Evolutionary conservation across 2,329 filamentous ascomycete genomes (phyloP).

Genomic region (Immersiporthe knoxdaviesiana): DNA sequence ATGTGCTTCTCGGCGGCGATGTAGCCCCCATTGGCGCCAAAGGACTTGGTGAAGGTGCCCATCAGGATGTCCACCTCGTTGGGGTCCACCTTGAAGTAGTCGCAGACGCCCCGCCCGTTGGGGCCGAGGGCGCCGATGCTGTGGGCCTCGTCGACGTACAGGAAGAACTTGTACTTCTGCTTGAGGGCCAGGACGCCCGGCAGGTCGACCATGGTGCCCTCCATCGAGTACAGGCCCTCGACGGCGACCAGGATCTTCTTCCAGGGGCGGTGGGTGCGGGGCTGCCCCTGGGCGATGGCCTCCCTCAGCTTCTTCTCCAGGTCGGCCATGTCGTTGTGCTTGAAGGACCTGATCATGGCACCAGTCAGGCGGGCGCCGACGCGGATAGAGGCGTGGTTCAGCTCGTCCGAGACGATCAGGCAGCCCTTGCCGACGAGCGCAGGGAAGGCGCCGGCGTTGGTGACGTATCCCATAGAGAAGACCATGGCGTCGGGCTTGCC

Average conservation of each 20-base stretch:
- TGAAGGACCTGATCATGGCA: slow-evolving; percentile 94
- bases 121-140: slow-evolving; percentile 92
- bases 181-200: slow-evolving; percentile 85
- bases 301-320: slow-evolving; percentile 87
- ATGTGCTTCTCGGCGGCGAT: slow-evolving; percentile 86
- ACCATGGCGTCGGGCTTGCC: slow-evolving; percentile 95
- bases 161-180: slow-evolving; percentile 94
- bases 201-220: slow-evolving; percentile 98
- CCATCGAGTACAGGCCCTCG: slow-evolving; percentile 98
- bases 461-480: slow-evolving; percentile 98
- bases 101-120: slow-evolving; percentile 87
- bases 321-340: slow-evolving; percentile 93
- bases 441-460: slow-evolving; percentile 91
- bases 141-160: slow-evolving; percentile 96
- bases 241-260: slow-evolving; percentile 98
- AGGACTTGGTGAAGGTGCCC: slow-evolving; percentile 98
- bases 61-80: slow-evolving; percentile 91
- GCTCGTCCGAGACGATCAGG: slow-evolving; percentile 92
- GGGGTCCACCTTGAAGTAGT: slow-evolving; percentile 93
- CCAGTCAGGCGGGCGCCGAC: slow-evolving; percentile 92
- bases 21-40: slow-evolving; percentile 97
- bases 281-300: slow-evolving; percentile 93
- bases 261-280: slow-evolving; percentile 97
- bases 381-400: slow-evolving; percentile 97
- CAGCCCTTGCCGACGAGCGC: slow-evolving; percentile 91